These are phyloP conservation scores for Peziza echinospora DNA, from an alignment of 495 filamentous ascomycete genomes.

Conservation along the genomic window DNA sequence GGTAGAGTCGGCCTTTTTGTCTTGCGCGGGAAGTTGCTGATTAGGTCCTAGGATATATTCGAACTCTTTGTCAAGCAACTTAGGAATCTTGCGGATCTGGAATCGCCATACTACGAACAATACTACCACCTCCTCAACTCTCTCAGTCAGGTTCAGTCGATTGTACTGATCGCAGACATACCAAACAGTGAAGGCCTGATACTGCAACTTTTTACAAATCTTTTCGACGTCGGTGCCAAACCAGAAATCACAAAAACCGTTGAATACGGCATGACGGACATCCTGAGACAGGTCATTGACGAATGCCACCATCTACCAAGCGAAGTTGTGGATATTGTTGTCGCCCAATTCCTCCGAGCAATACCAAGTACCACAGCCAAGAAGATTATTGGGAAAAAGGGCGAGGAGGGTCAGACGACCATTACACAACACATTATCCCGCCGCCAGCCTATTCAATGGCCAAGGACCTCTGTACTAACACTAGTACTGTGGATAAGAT, in stretches of 20 bases:
- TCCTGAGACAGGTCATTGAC: conserved; percentile 69
- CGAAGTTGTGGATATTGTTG: conserved; percentile 76
- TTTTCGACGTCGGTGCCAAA: conserved; percentile 73
- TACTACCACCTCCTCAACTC: conserved; percentile 77
- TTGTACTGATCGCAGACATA: conserved; percentile 82
- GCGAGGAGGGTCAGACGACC: conserved; percentile 43
- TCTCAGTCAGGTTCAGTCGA: conserved; percentile 78
- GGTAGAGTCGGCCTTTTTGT: too few relatives aligned
- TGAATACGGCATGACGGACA: conserved; percentile 70
- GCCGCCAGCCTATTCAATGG: conserved; percentile 86
- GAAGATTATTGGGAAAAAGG: conserved; percentile 22
- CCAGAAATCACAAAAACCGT: conserved; percentile 55
- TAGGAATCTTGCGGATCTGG: conserved; percentile 66
- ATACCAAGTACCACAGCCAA: conserved; percentile 37
- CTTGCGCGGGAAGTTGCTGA: too few relatives aligned
- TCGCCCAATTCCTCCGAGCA: conserved; percentile 83
- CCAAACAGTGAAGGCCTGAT: conserved; percentile 55
- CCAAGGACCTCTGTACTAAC: conserved; percentile 67
- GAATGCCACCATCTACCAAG: conserved; percentile 60
- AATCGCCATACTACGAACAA: conserved; percentile 76
- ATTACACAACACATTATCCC: conserved; percentile 6
- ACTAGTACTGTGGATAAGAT: conserved; percentile 65
- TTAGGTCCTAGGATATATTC: conserved; percentile 96
- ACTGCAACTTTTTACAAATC: conserved; percentile 55
- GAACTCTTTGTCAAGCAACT: conserved; percentile 64